Base-by-base conservation (phyloP, 2,329 filamentous ascomycete genomes). In the Daldinia sp. region DNA sequence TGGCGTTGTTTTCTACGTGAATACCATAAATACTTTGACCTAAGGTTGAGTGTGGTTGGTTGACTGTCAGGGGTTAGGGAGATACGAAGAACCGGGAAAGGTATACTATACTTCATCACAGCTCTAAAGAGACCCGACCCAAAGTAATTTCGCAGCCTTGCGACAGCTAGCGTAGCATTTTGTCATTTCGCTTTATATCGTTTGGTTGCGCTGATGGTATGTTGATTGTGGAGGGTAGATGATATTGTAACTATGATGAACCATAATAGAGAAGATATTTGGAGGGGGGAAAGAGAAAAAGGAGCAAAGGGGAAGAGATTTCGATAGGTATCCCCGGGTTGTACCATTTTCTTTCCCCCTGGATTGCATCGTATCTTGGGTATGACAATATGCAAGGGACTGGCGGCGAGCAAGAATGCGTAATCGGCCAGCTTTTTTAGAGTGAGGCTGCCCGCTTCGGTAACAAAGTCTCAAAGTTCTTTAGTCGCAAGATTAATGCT, bases 341-440 rank as follows among this genome's bases (percentile, higher is more conserved):
- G 67, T 71, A 68, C 60, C 20, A 57, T 42, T 13, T 48, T 54
- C 10, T 10, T 35, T 23, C 20, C 57, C 42, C 42, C 50, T 67
- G 60, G 67, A 61, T 56, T 57, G 60, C 66, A 65, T 65, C 57
- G 66, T 68, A 64, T 71, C 69, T 74, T 75, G 74, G 72, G 75
- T 77, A 74, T 74, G 74, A 77, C 75, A 74, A 70, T 72, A 75
- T 77, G 75, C 74, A 77, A 76, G 75, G 75, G 75, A 72, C 68
- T 70, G 69, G 59, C 63, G 60, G 60, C 51, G 59, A 71, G 56
- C 46, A 57, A 71, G 65, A 66, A 73, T 69, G 62, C 69, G 67
- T 53, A 68, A 70, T 69, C 71, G 67, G 62, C 69, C 61, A 64
- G 37, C 61, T 68, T 51, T 42, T 51, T 51, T 55, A 50, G 55